Evolutionary conservation across 257 asterid species (phyloP).

Genomic region (Perilla frutescens): DNA sequence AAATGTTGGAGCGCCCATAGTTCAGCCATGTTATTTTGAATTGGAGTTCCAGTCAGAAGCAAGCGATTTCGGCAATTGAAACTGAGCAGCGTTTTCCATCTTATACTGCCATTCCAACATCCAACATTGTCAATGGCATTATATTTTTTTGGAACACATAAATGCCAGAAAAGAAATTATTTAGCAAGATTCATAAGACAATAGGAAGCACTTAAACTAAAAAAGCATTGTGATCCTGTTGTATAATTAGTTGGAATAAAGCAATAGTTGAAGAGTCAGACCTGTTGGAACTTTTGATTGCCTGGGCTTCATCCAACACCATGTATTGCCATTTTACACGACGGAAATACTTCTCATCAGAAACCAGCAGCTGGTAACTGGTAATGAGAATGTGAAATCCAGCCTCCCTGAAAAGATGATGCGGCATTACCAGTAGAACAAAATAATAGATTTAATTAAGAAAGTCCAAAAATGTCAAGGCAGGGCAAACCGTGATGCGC

Average conservation of each 20-base stretch:
- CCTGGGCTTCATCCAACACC: conserved; percentile 99
- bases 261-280: conserved; percentile 39
- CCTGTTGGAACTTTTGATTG: conserved; percentile 94
- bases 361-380: conserved; percentile 91
- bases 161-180: conserved; percentile 5
- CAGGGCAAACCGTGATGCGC: not conserved
- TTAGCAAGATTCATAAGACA: not conserved
- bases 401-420: conserved; percentile 73
- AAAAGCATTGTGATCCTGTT: conserved; percentile 3
- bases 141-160: not conserved
- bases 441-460: conserved; percentile 15
- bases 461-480: not conserved
- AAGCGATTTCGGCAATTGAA: conserved; percentile 97
- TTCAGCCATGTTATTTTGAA: conserved; percentile 99
- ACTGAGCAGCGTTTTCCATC: conserved; percentile 98
- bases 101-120: conserved; percentile 72
- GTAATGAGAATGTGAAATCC: conserved; percentile 97
- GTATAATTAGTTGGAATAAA: conserved; percentile 12
- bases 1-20: conserved; percentile 98
- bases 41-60: conserved; percentile 98
- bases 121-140: conserved; percentile 35
- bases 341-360: conserved; percentile 90
- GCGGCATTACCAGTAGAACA: conserved; percentile 23
- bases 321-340: conserved; percentile 99
- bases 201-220: not conserved